phyloP scores from a whole-genome alignment of 2,329 filamentous ascomycete genomes.

The Cercospora brassicicola region DNA sequence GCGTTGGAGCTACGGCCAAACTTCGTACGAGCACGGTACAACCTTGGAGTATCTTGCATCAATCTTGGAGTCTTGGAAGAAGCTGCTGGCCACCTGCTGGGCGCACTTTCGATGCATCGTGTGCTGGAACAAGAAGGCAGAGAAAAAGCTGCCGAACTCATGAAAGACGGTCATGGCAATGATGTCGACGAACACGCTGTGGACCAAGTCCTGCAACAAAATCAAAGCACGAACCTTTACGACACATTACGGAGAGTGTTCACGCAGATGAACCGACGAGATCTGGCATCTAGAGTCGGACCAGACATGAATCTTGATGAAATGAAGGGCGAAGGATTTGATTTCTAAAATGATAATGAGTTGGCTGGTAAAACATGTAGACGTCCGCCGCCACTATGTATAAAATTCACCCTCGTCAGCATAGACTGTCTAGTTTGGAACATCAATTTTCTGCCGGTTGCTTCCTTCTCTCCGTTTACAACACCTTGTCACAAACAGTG shows the following conservation, averaged over 20 bases:
- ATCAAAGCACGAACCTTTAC: slow-evolving; percentile 93
- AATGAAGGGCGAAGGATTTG: slow-evolving; percentile 80
- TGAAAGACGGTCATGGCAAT: slow-evolving; percentile 57
- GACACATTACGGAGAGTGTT: slow-evolving; percentile 95
- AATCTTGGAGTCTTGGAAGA: slow-evolving; percentile 95
- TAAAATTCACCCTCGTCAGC: background rate
- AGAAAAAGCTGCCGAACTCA: slow-evolving; percentile 78
- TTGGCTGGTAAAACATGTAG: background rate
- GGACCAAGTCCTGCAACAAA: slow-evolving; percentile 87
- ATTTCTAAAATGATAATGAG: slow-evolving; percentile 59
- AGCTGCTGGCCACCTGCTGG: slow-evolving; percentile 87
- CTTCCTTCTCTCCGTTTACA: background rate
- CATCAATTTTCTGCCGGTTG: background rate
- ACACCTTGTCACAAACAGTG: slow-evolving; percentile 25
- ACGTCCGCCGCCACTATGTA: background rate
- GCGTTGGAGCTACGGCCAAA: slow-evolving; percentile 88
- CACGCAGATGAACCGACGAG: slow-evolving; percentile 86
- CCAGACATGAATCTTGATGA: slow-evolving; percentile 86
- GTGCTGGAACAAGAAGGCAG: slow-evolving; percentile 83
- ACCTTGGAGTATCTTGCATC: slow-evolving; percentile 93
- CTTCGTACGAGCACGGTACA: slow-evolving; percentile 95
- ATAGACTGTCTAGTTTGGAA: background rate
- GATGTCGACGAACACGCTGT: slow-evolving; percentile 68
- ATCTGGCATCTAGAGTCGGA: slow-evolving; percentile 83
- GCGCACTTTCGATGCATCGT: slow-evolving; percentile 93